phyloP scores from a whole-genome alignment of 805 yeast species.

The Sugiyamaella mastotermitis region DNA sequence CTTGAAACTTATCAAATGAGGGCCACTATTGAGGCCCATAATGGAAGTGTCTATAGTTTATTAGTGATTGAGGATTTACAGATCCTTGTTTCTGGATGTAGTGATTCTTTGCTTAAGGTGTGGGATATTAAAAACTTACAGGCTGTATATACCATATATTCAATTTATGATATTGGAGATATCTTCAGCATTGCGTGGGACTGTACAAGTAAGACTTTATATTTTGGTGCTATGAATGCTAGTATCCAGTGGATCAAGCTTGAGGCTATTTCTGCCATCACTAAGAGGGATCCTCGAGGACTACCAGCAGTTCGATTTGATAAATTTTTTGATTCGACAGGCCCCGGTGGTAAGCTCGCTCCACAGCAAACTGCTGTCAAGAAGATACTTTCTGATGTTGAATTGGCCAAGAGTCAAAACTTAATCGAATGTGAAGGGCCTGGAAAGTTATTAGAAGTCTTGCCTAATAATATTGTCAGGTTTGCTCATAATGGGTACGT shows the following conservation, averaged over 20 bases:
- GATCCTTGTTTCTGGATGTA: constrained; percentile 74
- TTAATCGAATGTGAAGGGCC: no score
- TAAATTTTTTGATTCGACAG: constrained; percentile 83
- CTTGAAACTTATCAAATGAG: constrained; percentile 55
- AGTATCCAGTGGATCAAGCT: constrained; percentile 66
- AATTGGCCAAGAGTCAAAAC: no score
- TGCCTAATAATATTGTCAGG: constrained; percentile 54
- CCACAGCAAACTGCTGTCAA: constrained; percentile 27
- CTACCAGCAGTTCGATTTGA: constrained; percentile 67
- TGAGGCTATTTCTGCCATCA: constrained; percentile 17
- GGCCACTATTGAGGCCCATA: constrained; percentile 52
- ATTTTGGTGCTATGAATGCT: constrained; percentile 91
- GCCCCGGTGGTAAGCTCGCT: constrained; percentile 61
- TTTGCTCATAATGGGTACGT: constrained; percentile 93
- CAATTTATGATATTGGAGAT: constrained; percentile 86
- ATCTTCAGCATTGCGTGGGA: constrained; percentile 79
- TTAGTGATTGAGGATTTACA: constrained; percentile 39
- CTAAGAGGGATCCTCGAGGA: constrained; percentile 26
- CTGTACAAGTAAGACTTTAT: constrained; percentile 47
- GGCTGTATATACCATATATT: constrained; percentile 65
- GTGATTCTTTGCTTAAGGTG: constrained; percentile 82
- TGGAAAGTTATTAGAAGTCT: constrained; percentile 47
- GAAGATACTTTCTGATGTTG: no score
- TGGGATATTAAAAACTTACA: constrained; percentile 52
- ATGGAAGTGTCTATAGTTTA: constrained; percentile 70